These are phyloP conservation scores for Picea mariana DNA, from an alignment of 83 land plant genomes.

Conservation along the genomic window DNA sequence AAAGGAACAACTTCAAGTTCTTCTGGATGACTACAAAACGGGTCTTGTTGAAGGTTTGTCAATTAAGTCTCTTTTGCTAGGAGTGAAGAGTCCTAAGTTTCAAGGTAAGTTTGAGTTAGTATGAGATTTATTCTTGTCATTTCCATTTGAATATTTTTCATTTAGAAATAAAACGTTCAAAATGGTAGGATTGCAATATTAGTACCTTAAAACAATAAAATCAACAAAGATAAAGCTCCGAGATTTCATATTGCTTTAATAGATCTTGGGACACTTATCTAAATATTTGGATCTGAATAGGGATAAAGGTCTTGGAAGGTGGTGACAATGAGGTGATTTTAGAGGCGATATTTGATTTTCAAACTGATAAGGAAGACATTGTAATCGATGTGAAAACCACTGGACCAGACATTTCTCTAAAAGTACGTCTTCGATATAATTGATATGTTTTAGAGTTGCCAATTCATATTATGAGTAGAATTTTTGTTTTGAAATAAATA, in stretches of 20 bases:
- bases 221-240: background rate
- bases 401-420: constrained; percentile 36
- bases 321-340: constrained; percentile 31
- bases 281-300: constrained; percentile 21
- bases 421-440: constrained; percentile 18
- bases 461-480: background rate
- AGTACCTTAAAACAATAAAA: background rate
- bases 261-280: background rate
- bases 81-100: constrained; percentile 18
- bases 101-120: constrained; percentile 3
- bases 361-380: constrained; percentile 30
- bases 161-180: background rate
- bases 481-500: background rate
- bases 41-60: constrained; percentile 13
- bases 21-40: constrained; percentile 26
- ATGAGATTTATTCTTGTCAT: background rate
- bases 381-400: constrained; percentile 24
- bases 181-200: background rate
- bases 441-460: background rate
- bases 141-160: background rate
- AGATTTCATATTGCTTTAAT: background rate
- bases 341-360: constrained; percentile 28
- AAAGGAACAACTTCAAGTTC: constrained; percentile 21
- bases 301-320: constrained; percentile 26
- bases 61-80: constrained; percentile 14